These are phyloP conservation scores for Aspergillus pseudoviridinutans DNA, from an alignment of 2,329 filamentous ascomycete species.

Conservation along the genomic window DNA sequence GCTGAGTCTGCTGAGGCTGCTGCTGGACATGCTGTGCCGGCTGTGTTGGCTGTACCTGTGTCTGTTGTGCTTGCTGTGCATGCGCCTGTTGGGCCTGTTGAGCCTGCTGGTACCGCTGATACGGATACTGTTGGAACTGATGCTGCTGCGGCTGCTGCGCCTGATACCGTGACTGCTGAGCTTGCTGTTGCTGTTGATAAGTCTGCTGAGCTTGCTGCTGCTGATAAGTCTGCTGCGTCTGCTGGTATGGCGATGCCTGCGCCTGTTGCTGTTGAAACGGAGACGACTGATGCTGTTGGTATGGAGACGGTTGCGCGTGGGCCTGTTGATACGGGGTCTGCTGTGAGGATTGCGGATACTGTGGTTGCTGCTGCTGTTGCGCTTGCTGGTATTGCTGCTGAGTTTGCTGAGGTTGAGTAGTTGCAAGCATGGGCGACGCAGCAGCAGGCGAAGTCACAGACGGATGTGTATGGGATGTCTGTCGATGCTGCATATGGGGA, in stretches of 20 bases:
- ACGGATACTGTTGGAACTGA: slow-evolving; percentile 1
- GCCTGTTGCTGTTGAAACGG: slow-evolving; percentile 16
- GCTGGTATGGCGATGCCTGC: slow-evolving; percentile 14
- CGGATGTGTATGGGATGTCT: slow-evolving; percentile 8
- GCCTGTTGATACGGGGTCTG: slow-evolving; percentile 10
- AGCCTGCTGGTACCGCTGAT: slow-evolving; percentile 1
- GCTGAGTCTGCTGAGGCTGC: neutral
- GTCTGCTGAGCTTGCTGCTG: slow-evolving; percentile 15
- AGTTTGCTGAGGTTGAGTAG: slow-evolving; percentile 17
- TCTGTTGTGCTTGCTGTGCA: slow-evolving; percentile 2
- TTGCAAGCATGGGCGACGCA: slow-evolving; percentile 17
- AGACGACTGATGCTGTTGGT: slow-evolving; percentile 15
- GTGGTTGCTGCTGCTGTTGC: slow-evolving; percentile 13
- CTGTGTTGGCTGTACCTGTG: neutral
- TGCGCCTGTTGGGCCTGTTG: slow-evolving; percentile 5
- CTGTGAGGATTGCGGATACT: slow-evolving; percentile 1
- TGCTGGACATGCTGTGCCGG: neutral
- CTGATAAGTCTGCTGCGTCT: slow-evolving; percentile 13
- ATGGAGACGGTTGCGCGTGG: slow-evolving; percentile 14
- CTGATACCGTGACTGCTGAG: slow-evolving; percentile 11
- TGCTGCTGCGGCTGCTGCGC: slow-evolving; percentile 18
- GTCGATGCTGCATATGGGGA: slow-evolving; percentile 13
- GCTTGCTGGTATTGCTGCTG: slow-evolving; percentile 8
- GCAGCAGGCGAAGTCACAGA: slow-evolving; percentile 9
- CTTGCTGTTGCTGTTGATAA: slow-evolving; percentile 15